Evolutionary conservation across 768 basidiomycete species (phyloP).

Genomic region (Zangia roseola): DNA sequence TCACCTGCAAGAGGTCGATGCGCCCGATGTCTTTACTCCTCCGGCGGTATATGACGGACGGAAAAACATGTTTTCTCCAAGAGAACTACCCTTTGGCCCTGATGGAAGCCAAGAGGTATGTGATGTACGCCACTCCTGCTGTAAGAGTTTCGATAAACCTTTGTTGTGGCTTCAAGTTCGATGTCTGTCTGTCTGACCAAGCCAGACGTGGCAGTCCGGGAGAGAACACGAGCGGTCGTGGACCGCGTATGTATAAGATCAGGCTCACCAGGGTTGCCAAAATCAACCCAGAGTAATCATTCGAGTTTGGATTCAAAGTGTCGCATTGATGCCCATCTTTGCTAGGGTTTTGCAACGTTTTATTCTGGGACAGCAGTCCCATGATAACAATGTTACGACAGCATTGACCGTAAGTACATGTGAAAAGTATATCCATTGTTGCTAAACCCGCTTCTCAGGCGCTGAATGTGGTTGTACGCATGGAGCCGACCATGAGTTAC

Average conservation of each 20-base stretch:
- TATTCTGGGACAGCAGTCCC: slow-evolving; percentile 60
- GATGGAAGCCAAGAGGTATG: slow-evolving; percentile 52
- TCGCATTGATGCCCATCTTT: slow-evolving; percentile 3
- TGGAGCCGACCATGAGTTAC: slow-evolving; percentile 67
- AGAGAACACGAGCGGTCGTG: slow-evolving; percentile 34
- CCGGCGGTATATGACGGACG: slow-evolving; percentile 76
- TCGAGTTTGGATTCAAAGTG: slow-evolving; percentile 20
- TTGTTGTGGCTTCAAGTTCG: slow-evolving; percentile 45
- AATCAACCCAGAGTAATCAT: slow-evolving; percentile 53
- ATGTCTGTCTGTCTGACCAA: slow-evolving; percentile 50
- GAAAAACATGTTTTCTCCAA: slow-evolving; percentile 70
- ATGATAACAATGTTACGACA: slow-evolving; percentile 66
- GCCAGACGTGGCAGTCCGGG: slow-evolving; percentile 32
- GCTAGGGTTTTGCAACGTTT: slow-evolving; percentile 61
- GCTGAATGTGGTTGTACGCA: slow-evolving; percentile 71
- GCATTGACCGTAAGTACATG: slow-evolving; percentile 53
- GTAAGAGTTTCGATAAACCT: slow-evolving; percentile 1
- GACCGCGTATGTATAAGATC: slow-evolving; percentile 68
- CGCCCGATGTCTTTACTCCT: slow-evolving; percentile 67
- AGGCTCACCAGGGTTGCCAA: slow-evolving; percentile 55
- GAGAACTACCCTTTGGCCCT: slow-evolving; percentile 59
- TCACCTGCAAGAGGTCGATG: slow-evolving; percentile 54
- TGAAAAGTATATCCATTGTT: not conserved
- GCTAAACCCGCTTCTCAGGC: slow-evolving; percentile 43
- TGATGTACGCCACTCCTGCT: not conserved